Evolutionary conservation across 805 yeast species (phyloP), one percentile per base, ranked within the genome.

Genomic region (Jamesozyma hellenica): DNA sequence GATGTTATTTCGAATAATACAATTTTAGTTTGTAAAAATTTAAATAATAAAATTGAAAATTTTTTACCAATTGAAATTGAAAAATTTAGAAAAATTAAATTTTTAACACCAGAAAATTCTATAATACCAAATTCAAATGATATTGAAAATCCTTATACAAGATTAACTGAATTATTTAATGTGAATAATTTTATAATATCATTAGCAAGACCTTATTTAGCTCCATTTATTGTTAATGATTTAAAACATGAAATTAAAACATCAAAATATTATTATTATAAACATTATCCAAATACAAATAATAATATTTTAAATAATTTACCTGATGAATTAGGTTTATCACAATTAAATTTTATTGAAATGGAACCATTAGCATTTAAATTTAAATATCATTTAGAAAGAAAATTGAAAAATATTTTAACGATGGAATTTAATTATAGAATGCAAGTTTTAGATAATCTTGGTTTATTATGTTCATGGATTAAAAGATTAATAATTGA

Each of bases 171-270:
- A 58, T 69, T 90, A 42, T 92, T 90, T 66, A 92, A 92, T 52
- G 97, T 92, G 18, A 92, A 92, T 60, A 94, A 88, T 60, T 90
- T 86, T 54, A 70, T 92, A 25, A 88, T 88, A 1, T 84, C 96
- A 16, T 68, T 90, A 47, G 95, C 97, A 8, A 71, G 96, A 45
- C 96, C 97, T 0, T 92, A 90, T 53, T 66, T 90, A 50, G 95
- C 96, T 0, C 96, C 97, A 1, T 66, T 90, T 41, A 72, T 92
- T 32, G 77, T 83, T 28, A 81, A 83, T 47, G 96, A 86, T 54
- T 69, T 85, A 52, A 81, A 80, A 53, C 92, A 86, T 55, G 74
- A 72, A 44, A 73, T 70, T 40, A 68, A 62, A 54, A 61, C 55
- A 41, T 48, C 68, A 40, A 49, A 54, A 50, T 61, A 61, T 38